Conservation (phyloP, 2,329 filamentous ascomycete species). For the Fusarium goolgardi region DNA sequence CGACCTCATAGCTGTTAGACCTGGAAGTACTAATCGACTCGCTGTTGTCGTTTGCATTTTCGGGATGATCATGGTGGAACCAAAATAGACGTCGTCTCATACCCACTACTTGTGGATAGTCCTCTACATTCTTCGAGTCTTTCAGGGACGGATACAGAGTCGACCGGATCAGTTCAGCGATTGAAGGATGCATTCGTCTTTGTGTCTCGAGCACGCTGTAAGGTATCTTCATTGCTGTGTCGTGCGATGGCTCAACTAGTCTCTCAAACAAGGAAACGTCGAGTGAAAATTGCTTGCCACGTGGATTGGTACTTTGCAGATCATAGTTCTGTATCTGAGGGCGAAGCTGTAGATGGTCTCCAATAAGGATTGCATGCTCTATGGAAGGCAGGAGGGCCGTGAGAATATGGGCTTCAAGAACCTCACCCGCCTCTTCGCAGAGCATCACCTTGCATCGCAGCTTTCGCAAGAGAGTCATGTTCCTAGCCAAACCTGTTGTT, state of each 20-base stretch:
- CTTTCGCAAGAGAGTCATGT: conserved; percentile 61
- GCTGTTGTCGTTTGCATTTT: not conserved
- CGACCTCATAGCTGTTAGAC: not conserved
- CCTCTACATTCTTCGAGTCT: not conserved
- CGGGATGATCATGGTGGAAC: not conserved
- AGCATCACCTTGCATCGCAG: conserved; percentile 68
- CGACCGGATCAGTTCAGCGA: not conserved
- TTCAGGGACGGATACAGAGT: conserved; percentile 1
- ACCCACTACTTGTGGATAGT: not conserved
- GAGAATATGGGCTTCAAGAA: conserved; percentile 72
- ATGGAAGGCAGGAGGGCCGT: conserved; percentile 68
- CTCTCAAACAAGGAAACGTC: conserved; percentile 6
- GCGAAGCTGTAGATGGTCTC: conserved; percentile 4
- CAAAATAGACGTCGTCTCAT: conserved; percentile 3
- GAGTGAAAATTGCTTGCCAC: not conserved
- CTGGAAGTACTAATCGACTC: not conserved
- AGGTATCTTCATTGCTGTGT: not conserved
- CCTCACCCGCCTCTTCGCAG: conserved; percentile 76
- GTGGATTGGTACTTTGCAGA: conserved; percentile 7
- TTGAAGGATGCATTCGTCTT: conserved; percentile 4
- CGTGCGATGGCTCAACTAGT: not conserved
- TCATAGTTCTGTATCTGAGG: conserved; percentile 6
- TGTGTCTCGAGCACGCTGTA: conserved; percentile 1
- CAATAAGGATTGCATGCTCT: conserved; percentile 54
- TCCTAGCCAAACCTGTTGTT: conserved; percentile 53